Conservation (phyloP, 2,329 filamentous ascomycete genomes). For the Cladosporium colombiae region DNA sequence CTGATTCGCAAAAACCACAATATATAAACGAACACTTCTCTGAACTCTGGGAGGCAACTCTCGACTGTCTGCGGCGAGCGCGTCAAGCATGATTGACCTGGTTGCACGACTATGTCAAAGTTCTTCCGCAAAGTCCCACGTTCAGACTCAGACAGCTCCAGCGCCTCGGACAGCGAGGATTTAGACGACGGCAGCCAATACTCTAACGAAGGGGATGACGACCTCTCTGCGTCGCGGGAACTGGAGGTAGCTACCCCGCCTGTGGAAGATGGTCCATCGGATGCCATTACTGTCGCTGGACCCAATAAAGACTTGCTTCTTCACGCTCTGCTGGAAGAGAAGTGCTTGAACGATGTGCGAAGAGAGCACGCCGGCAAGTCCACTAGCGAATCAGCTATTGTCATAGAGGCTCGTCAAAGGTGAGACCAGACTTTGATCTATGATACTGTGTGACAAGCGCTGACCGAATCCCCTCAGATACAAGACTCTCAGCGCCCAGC, state of each 20-base stretch:
- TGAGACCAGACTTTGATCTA: background rate
- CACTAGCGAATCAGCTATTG: slow-evolving; percentile 6
- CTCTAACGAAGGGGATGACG: background rate
- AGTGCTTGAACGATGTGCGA: slow-evolving; percentile 43
- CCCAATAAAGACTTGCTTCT: slow-evolving; percentile 41
- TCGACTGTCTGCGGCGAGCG: background rate
- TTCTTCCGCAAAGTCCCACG: slow-evolving; percentile 19
- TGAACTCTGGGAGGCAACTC: background rate
- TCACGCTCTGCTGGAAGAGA: slow-evolving; percentile 49
- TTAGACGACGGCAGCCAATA: background rate
- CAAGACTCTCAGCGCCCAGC: slow-evolving; percentile 38
- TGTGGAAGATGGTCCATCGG: background rate
- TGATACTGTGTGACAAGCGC: background rate
- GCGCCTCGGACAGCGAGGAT: slow-evolving; percentile 15
- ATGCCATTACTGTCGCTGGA: slow-evolving; percentile 10
- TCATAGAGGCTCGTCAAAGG: slow-evolving; percentile 14
- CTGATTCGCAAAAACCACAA: background rate
- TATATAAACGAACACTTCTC: background rate
- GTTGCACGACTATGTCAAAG: slow-evolving; percentile 19
- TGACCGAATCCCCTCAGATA: slow-evolving; percentile 38
- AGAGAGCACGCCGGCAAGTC: slow-evolving; percentile 28
- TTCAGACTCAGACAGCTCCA: slow-evolving; percentile 13
- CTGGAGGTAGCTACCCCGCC: slow-evolving; percentile 11
- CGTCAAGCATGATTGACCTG: slow-evolving; percentile 7
- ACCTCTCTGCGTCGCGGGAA: background rate